Evolutionary conservation across 805 yeast genomes (phyloP).

Genomic region (Schizosaccharomyces osmophilus): DNA sequence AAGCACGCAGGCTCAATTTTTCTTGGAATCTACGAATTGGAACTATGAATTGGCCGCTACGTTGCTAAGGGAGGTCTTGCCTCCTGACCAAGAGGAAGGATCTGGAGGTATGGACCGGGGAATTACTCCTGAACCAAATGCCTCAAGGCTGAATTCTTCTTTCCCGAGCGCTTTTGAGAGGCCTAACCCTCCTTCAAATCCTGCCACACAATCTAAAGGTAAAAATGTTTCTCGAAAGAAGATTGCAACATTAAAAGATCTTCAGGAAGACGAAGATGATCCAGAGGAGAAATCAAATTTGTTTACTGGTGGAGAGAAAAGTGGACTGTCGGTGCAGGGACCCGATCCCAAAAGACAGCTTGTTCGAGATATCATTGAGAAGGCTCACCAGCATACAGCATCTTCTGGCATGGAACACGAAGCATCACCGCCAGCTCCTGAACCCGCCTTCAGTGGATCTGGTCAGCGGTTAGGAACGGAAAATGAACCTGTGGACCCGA

Average conservation of each 20-base stretch:
- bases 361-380: constrained; percentile 15
- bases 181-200: too few species aligned
- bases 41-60: neutral
- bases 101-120: too few species aligned
- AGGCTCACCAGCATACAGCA: constrained; percentile 12
- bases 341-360: constrained; percentile 10
- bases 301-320: constrained; percentile 43
- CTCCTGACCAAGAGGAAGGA: neutral
- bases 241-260: neutral
- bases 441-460: neutral
- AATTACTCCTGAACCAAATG: neutral
- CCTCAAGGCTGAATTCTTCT: neutral
- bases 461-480: constrained; percentile 9
- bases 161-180: too few species aligned
- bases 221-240: neutral
- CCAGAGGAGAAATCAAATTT: constrained; percentile 12
- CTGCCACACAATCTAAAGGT: neutral
- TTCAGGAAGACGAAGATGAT: neutral
- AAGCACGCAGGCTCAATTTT: neutral
- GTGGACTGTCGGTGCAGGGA: constrained; percentile 50
- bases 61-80: neutral
- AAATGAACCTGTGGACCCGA: constrained; percentile 3
- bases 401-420: neutral
- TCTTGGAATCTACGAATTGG: neutral
- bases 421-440: neutral